Base-by-base conservation (phyloP, 306 rosid genomes). In the Cucumis melo region DNA sequence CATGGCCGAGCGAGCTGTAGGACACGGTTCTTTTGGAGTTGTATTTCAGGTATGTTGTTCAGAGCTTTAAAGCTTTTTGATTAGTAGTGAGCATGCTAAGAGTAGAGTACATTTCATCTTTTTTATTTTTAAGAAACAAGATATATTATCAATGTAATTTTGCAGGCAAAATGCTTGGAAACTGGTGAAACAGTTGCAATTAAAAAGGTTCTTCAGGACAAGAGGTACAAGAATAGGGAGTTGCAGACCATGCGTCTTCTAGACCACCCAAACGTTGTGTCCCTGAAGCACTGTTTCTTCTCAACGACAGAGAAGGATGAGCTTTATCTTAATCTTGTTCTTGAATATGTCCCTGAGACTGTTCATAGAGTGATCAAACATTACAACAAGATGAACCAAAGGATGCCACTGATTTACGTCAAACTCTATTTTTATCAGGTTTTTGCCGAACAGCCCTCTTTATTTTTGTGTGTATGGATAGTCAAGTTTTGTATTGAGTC, bases 211-310 rank as follows among this genome's bases (percentile, higher is more conserved):
- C n/a, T n/a, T 82, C 96, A 93, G 80, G 96, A 93, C 84, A 93
- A 88, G 89, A 87, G 95, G 84, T 93, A 91, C 89, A 93, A 93
- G 88, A 93, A 93, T 58, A 80, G 98, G 78, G 98, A 93, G 81
- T 79, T 93, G 88, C 97, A 91, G 87, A 91, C 93, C 70, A 93
- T 93, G 98, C 97, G 91, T 16, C 93, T 93, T 78, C 84, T 93
- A 42, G 98, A 91, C 78, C 97, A 93, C 82, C 96, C 96, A 3
- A 93, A 91, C 80, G 88, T 86, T 27, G 97, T 93, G 27, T 77
- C 93, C 41, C 81, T 93, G 86, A 93, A 88, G 92, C 97, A 91
- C 54, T 93, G 98, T 80, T 93, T 93, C 89, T 91, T 88, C 82
- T 93, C 98, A 27, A 91, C 97, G 10, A 93, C 96, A 12, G 93